Base-by-base conservation (phyloP, 1,284 basidiomycete genomes). In the Puccinia coronata region DNA sequence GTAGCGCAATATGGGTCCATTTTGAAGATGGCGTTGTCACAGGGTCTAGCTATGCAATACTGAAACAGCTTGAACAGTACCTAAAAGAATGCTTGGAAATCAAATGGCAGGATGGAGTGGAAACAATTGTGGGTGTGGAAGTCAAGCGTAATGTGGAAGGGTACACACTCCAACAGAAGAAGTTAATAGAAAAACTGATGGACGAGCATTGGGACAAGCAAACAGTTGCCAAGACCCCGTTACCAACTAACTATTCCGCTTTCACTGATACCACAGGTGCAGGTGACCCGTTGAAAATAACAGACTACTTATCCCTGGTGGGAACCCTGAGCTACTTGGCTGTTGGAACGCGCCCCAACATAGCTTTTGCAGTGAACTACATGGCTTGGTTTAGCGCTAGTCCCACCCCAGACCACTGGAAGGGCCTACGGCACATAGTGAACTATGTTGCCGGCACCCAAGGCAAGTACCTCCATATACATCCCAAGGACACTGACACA, bases 1-100 rank as follows among this genome's bases (percentile, higher is more conserved):
- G 23, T 8, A 28, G 59, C 16, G 49, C 47, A 5, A 55, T 73
- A 3, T 73, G 71, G 49, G n/a, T 57, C 31, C 71, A 73, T 55
- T 43, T 73, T 4, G 71, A 73, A 28, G 31, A 73, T 34, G 71
- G 71, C 12, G 49, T 73, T 36, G 71, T 73, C 23, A 18, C 47
- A n/a, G 71, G 71, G 16, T 39, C 36, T 8, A 34, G 12, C 25
- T 14, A 67, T 31, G 31, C 2, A 5, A 34, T 39, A 8, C 28
- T 78, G 2, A 28, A 49, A 14, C 18, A 78, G 11, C 43, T 65
- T n/a, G n/a, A n/a, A n/a, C n/a, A n/a, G n/a, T n/a, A n/a, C n/a
- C n/a, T n/a, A n/a, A n/a, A n/a, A n/a, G 28, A 28, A 67, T 18
- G 43, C 9, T 20, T 39, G 28, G 47, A 51, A 16, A 63, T 63